phyloP scores from a whole-genome alignment of 306 rosid species.

The Erythrophleum fordii region DNA sequence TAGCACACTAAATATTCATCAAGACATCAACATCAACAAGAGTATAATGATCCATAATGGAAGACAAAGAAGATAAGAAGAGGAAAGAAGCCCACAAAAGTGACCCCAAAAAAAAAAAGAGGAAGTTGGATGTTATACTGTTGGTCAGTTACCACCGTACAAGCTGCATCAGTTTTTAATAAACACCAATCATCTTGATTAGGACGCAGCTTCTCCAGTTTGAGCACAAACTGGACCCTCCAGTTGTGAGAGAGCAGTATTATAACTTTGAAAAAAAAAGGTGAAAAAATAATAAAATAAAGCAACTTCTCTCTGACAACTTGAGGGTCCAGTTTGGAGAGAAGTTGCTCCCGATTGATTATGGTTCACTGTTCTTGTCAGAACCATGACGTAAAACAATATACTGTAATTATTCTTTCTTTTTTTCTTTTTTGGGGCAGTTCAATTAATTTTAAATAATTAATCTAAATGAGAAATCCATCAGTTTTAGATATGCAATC shows the following conservation, averaged over 20 bases:
- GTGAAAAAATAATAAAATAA: too few relatives aligned
- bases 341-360: too few relatives aligned
- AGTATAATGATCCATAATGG: background rate
- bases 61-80: slow-evolving; percentile 7
- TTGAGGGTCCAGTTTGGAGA: too few relatives aligned
- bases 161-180: background rate
- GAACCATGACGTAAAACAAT: slow-evolving; percentile 15
- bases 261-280: too few relatives aligned
- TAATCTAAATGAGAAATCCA: background rate
- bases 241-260: too few relatives aligned
- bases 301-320: too few relatives aligned
- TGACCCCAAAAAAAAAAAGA: background rate
- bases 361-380: slow-evolving; percentile 18
- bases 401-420: background rate
- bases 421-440: too few relatives aligned
- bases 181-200: background rate
- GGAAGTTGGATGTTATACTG: background rate
- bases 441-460: background rate
- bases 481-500: background rate
- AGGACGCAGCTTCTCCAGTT: too few relatives aligned
- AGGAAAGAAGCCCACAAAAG: slow-evolving; percentile 10
- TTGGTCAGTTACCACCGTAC: background rate
- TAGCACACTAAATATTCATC: background rate
- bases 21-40: background rate
- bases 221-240: too few relatives aligned